These are phyloP conservation scores for Niebla homalea DNA, from an alignment of 495 filamentous ascomycete genomes.

Conservation along the genomic window DNA sequence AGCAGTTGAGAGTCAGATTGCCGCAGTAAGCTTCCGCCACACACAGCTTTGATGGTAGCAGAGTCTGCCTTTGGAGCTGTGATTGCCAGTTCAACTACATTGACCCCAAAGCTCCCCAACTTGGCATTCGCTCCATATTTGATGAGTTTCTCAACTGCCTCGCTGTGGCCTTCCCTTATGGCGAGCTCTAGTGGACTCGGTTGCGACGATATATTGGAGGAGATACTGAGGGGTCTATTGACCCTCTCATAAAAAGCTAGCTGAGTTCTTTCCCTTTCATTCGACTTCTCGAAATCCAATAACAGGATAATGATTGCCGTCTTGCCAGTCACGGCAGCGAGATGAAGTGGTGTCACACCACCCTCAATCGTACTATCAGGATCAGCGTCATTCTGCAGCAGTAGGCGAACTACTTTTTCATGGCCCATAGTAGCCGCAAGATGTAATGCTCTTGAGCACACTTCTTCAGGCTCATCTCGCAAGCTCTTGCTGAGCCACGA, in stretches of 20 bases:
- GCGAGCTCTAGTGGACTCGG: too few relatives aligned
- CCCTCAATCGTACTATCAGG: background rate
- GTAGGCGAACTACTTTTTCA: background rate
- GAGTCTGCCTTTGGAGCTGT: too few relatives aligned
- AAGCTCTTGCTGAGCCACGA: background rate
- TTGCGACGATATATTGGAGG: too few relatives aligned
- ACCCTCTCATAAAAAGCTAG: too few relatives aligned
- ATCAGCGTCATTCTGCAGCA: background rate
- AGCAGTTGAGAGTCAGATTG: too few relatives aligned
- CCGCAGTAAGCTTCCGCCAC: too few relatives aligned
- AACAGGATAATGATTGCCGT: background rate
- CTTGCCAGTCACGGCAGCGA: background rate
- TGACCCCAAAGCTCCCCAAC: too few relatives aligned
- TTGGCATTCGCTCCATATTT: background rate
- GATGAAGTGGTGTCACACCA: background rate
- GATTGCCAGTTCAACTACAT: too few relatives aligned
- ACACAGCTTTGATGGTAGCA: too few relatives aligned
- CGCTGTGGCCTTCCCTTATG: background rate
- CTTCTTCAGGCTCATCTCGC: background rate
- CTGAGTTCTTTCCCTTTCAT: too few relatives aligned
- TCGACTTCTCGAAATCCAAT: background rate
- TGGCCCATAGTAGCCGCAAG: background rate
- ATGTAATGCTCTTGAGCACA: background rate
- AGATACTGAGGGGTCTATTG: too few relatives aligned
- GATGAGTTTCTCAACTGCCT: background rate